Percentiles rank a stretch among this genome's conserved stretches.
Conservation (phyloP, 2,329 filamentous ascomycete species). For the Claviceps lovelessii region DNA sequence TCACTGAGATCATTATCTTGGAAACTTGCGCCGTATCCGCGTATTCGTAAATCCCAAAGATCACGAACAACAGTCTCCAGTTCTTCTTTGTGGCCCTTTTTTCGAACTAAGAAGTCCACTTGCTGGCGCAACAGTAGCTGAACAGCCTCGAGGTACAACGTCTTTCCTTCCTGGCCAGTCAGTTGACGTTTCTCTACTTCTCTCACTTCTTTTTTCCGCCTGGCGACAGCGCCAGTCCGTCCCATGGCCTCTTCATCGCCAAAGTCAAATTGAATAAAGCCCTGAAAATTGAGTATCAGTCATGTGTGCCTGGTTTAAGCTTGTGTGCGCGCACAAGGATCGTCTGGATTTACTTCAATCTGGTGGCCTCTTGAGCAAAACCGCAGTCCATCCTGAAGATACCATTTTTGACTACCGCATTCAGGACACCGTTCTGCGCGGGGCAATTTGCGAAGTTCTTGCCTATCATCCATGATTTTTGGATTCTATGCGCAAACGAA, state of each 20-base stretch:
- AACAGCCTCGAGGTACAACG: constrained; percentile 69
- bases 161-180: constrained; percentile 52
- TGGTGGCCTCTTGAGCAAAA: constrained; percentile 73
- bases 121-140: constrained; percentile 79
- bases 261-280: constrained; percentile 40
- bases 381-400: constrained; percentile 59
- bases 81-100: constrained; percentile 52
- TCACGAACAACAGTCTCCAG: constrained; percentile 69
- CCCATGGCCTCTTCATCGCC: constrained; percentile 61
- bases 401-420: constrained; percentile 60
- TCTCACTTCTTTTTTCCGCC: constrained; percentile 42
- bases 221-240: constrained; percentile 37
- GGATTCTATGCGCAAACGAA: too few relatives aligned
- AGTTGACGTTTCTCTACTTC: constrained; percentile 42
- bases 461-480: constrained; percentile 24
- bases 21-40: constrained; percentile 27
- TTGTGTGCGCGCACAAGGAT: background rate
- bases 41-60: constrained; percentile 63
- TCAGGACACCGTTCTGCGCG: constrained; percentile 40
- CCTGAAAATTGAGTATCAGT: constrained; percentile 17
- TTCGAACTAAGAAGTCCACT: constrained; percentile 54
- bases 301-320: background rate
- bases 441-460: constrained; percentile 36
- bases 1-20: constrained; percentile 13
- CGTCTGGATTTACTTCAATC: constrained; percentile 44